Evolutionary conservation across 2,329 filamentous ascomycete species (phyloP), one percentile per base, ranked within the genome.

Genomic region (Diaporthe sp.): DNA sequence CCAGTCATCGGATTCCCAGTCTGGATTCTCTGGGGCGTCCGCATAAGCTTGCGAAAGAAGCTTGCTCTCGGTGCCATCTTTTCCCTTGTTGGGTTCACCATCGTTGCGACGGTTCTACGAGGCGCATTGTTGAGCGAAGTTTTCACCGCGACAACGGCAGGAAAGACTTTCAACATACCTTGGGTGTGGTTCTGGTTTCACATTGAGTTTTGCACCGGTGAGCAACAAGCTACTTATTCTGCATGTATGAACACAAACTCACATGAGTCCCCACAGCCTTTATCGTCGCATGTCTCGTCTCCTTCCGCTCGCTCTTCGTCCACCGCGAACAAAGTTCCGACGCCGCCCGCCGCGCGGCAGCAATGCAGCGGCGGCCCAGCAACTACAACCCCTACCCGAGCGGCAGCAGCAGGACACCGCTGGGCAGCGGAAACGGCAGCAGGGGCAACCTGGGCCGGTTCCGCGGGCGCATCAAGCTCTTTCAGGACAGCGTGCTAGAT

Each of bases 161-260:
- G 74, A 2, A 74, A 69, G 30, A 76, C 74, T 1, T 74, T 76
- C 38, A 76, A 76, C 50, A 74, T 76, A 33, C 74, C 74, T 2
- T 76, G 74, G 74, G 73, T 76, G n/a, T 76, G 74, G 74, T 76
- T 76, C 45, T 76, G 74, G 74, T 76, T 76, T 5, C 74, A 76
- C 22, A 71, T 76, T 9, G 74, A 76, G 35, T 73, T 74, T 17
- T 76, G 74, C 35, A 72, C 73, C 22, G 73, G 74, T 76, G 19
- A 69, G 74, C n/a, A n/a, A n/a, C n/a, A n/a, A n/a, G n/a, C n/a
- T n/a, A n/a, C n/a, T n/a, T n/a, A n/a, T n/a, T n/a, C n/a, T n/a
- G n/a, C n/a, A n/a, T n/a, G n/a, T n/a, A n/a, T n/a, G n/a, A n/a
- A n/a, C 4, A 30, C 38, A 33, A 0, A 40, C 22, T 13, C 2